Percentiles rank a stretch among this genome's conserved stretches.
Evolutionary conservation across 805 yeast genomes (phyloP).

Genomic region (Aciculoconidium aculeatum): DNA sequence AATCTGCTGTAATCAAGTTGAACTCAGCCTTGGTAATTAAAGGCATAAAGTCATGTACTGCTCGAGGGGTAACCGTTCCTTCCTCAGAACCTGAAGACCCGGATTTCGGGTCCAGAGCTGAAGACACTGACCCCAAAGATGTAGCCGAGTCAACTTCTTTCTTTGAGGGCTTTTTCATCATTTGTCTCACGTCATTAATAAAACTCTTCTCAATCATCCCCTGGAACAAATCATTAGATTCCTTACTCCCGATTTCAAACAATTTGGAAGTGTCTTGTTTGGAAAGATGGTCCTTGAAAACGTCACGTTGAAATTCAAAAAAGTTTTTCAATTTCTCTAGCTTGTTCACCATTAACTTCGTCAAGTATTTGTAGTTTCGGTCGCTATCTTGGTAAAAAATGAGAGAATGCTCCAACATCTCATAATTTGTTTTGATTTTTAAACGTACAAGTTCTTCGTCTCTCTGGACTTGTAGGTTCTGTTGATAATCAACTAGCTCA

Average conservation of each 20-base stretch:
- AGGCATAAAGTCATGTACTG: slow-evolving; percentile 39
- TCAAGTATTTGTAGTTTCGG: slow-evolving; percentile 27
- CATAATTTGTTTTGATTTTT: slow-evolving; percentile 27
- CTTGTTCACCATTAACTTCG: slow-evolving; percentile 24
- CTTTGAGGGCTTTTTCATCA: slow-evolving; percentile 13
- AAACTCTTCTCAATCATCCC: slow-evolving; percentile 26
- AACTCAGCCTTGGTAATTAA: slow-evolving; percentile 32
- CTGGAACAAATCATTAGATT: slow-evolving; percentile 19
- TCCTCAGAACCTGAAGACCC: too few species aligned
- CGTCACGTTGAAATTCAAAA: slow-evolving; percentile 30
- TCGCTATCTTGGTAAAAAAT: slow-evolving; percentile 34
- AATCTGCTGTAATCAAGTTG: slow-evolving; percentile 34
- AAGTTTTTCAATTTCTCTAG: slow-evolving; percentile 34
- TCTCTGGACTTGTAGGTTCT: slow-evolving; percentile 16
- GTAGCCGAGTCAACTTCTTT: slow-evolving; percentile 4
- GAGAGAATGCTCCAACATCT: slow-evolving; percentile 24
- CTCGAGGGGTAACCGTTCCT: slow-evolving; percentile 3
- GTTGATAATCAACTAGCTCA: slow-evolving; percentile 19
- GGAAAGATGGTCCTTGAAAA: slow-evolving; percentile 17
- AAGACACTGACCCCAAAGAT: too few species aligned
- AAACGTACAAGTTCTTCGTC: slow-evolving; percentile 31
- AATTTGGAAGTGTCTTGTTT: slow-evolving; percentile 11
- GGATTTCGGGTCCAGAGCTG: too few species aligned
- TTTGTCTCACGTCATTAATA: slow-evolving; percentile 22
- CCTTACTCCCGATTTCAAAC: slow-evolving; percentile 19